Percentiles rank a stretch among this genome's conserved stretches.
Conservation (phyloP, 2,329 filamentous ascomycete genomes). For the Magnaporthales sp. region DNA sequence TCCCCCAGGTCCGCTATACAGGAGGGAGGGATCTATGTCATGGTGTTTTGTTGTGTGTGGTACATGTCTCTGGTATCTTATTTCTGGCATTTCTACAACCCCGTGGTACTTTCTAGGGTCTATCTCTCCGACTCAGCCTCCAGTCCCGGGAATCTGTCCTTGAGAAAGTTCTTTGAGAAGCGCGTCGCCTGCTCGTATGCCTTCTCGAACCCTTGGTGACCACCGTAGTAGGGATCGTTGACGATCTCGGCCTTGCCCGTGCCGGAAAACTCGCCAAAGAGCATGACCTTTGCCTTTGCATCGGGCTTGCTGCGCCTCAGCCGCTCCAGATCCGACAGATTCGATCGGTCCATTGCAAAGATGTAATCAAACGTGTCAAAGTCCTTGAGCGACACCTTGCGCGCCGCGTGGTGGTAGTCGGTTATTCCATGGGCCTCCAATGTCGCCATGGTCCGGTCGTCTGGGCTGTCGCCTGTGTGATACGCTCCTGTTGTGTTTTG, state of each 20-base stretch:
- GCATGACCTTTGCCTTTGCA: conserved; percentile 57
- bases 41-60: not conserved
- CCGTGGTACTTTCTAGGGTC: not conserved
- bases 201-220: conserved; percentile 66
- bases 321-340: conserved; percentile 61
- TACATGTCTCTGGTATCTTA: not conserved
- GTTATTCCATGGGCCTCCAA: conserved; percentile 66
- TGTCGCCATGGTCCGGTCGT: conserved; percentile 75
- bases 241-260: conserved; percentile 61
- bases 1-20: not conserved
- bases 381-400: conserved; percentile 50
- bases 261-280: conserved; percentile 79
- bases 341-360: conserved; percentile 85
- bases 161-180: conserved; percentile 70
- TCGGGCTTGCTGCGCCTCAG: conserved; percentile 49
- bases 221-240: conserved; percentile 90
- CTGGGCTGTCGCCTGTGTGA: conserved; percentile 68
- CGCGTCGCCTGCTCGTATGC: conserved; percentile 78
- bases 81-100: not conserved
- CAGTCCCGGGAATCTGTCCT: conserved; percentile 38
- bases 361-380: conserved; percentile 87
- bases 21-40: not conserved
- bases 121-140: not conserved
- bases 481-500: conserved; percentile 44
- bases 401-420: conserved; percentile 67